Conservation (phyloP, 2,329 filamentous ascomycete genomes). For the Podosphaera fusca region DNA sequence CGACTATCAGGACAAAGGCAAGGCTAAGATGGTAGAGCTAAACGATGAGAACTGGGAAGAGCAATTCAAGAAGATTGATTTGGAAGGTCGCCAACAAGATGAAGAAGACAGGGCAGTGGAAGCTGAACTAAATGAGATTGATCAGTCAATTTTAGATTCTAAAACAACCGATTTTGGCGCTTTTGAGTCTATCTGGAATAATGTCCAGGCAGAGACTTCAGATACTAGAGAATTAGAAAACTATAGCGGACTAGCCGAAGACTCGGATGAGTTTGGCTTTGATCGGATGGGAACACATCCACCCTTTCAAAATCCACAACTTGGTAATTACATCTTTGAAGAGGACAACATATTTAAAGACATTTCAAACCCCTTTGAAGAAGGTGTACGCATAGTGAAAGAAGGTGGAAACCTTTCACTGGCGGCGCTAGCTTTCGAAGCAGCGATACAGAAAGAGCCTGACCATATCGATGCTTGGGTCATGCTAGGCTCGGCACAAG, state of each 20-base stretch:
- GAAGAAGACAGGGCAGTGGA: constrained; percentile 16
- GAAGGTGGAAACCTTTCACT: constrained; percentile 86
- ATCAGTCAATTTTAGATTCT: constrained; percentile 53
- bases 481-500: constrained; percentile 73
- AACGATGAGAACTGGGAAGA: constrained; percentile 92
- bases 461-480: constrained; percentile 86
- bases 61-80: constrained; percentile 76
- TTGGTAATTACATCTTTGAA: constrained; percentile 88
- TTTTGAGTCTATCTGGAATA: constrained; percentile 76
- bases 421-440: constrained; percentile 84
- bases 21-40: constrained; percentile 82
- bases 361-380: constrained; percentile 66
- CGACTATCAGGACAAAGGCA: constrained; percentile 37
- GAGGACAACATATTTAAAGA: constrained; percentile 76
- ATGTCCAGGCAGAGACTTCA: constrained; percentile 55
- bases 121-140: constrained; percentile 65
- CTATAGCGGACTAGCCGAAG: constrained; percentile 51
- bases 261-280: constrained; percentile 45
- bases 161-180: constrained; percentile 60
- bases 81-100: constrained; percentile 27
- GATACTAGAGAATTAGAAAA: constrained; percentile 45
- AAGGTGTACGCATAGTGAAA: constrained; percentile 80
- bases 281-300: constrained; percentile 43
- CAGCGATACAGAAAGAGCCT: constrained; percentile 74
- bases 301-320: constrained; percentile 46